Evolutionary conservation across 176 grass and related monocot species (phyloP).

Genomic region (Carex parvula): DNA sequence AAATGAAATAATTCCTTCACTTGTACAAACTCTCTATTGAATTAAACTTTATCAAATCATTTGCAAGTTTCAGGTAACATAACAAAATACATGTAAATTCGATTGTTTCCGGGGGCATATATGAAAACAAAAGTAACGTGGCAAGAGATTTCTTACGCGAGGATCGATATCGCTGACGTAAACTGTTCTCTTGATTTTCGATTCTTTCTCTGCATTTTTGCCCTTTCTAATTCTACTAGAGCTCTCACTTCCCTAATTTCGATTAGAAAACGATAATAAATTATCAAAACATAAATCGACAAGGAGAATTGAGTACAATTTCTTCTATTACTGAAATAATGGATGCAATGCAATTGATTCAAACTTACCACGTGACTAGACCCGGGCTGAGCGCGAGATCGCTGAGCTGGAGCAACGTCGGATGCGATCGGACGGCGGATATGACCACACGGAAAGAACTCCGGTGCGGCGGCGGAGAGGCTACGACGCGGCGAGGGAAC

Average conservation of each 20-base stretch:
- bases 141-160: too few species aligned
- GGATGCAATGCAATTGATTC: not conserved
- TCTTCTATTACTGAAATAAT: not conserved
- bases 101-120: not conserved
- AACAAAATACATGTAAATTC: not conserved
- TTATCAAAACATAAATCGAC: not conserved
- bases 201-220: not conserved
- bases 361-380: not conserved
- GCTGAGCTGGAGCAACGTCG: not conserved
- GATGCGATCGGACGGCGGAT: not conserved
- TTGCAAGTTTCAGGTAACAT: not conserved
- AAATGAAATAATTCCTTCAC: not conserved
- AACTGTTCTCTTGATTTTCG: not conserved
- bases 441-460: not conserved
- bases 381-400: not conserved
- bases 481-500: not conserved
- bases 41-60: not conserved
- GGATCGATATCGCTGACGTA: slow-evolving; percentile 15
- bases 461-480: slow-evolving; percentile 4
- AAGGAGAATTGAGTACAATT: not conserved
- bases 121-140: not conserved
- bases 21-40: not conserved
- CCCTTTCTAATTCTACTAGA: not conserved
- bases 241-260: not conserved
- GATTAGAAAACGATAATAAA: not conserved